Percentiles rank a stretch among this genome's conserved stretches.
These are phyloP conservation scores for Fusarium compactum DNA, from an alignment of 2,329 filamentous ascomycete genomes.

Conservation along the genomic window DNA sequence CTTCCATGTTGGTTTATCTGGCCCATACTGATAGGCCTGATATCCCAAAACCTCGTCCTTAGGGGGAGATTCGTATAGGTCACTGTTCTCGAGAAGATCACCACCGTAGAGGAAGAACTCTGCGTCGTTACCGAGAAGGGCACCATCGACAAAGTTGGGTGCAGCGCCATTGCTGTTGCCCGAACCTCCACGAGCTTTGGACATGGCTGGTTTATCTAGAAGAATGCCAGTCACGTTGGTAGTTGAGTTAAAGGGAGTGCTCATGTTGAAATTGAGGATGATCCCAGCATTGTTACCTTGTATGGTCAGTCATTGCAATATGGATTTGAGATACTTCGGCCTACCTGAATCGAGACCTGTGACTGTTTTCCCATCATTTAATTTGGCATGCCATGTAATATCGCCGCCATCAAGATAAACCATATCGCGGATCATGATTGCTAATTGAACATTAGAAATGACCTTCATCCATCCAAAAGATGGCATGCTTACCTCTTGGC, in stretches of 20 bases:
- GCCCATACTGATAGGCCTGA: constrained; percentile 64
- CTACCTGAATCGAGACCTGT: constrained; percentile 56
- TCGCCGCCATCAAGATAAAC: constrained; percentile 74
- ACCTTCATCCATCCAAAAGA: background rate
- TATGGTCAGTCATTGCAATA: constrained; percentile 3
- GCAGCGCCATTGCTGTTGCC: constrained; percentile 65
- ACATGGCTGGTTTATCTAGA: constrained; percentile 52
- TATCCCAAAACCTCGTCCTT: constrained; percentile 63
- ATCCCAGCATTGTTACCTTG: constrained; percentile 65
- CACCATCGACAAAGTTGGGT: constrained; percentile 71
- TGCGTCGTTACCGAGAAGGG: constrained; percentile 72
- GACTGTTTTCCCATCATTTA: constrained; percentile 58
- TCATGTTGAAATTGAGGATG: constrained; percentile 70
- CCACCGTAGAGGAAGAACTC: constrained; percentile 76
- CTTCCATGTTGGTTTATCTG: constrained; percentile 56
- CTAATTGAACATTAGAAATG: constrained; percentile 54
- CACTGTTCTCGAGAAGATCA: constrained; percentile 53
- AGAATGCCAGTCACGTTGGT: constrained; percentile 67
- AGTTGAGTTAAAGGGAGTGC: constrained; percentile 63
- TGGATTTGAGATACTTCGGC: constrained; percentile 29
- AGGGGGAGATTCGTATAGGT: constrained; percentile 54
- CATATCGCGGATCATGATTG: constrained; percentile 69
- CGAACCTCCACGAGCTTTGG: constrained; percentile 60
- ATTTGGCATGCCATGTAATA: constrained; percentile 64
- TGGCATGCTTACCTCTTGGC: constrained; percentile 54